These are phyloP conservation scores for Parietaria judaica DNA, from an alignment of 306 rosid genomes.

Conservation along the genomic window DNA sequence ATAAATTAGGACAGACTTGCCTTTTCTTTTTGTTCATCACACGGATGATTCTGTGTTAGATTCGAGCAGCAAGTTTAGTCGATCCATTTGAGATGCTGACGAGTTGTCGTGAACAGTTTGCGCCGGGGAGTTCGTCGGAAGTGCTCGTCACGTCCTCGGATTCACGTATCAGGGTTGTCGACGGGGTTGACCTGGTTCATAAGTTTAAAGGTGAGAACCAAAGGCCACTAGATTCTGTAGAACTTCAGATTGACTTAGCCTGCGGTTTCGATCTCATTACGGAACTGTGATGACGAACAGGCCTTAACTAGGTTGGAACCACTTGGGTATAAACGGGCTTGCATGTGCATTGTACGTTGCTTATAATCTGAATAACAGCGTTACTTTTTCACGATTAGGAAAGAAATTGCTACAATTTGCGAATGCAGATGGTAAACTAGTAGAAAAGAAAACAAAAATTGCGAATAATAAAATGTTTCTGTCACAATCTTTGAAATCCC, in stretches of 20 bases:
- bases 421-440: too few species aligned
- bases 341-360: too few species aligned
- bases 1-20: neutral
- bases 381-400: too few species aligned
- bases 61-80: constrained; percentile 14
- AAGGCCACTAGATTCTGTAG: neutral
- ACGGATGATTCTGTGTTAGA: constrained; percentile 14
- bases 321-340: too few species aligned
- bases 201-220: constrained; percentile 75
- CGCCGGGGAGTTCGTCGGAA: constrained; percentile 93
- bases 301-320: too few species aligned
- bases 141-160: constrained; percentile 91
- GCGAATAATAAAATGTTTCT: too few species aligned
- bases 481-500: constrained; percentile 2
- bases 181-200: constrained; percentile 71
- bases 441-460: too few species aligned
- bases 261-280: too few species aligned
- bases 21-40: neutral
- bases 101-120: constrained; percentile 62
- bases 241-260: too few species aligned
- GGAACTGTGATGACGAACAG: too few species aligned
- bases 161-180: constrained; percentile 90
- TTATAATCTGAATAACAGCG: too few species aligned
- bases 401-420: too few species aligned
- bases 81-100: constrained; percentile 28